phyloP scores from a whole-genome alignment of 1,139 yeast species.

The Nematodospora anomalae region DNA sequence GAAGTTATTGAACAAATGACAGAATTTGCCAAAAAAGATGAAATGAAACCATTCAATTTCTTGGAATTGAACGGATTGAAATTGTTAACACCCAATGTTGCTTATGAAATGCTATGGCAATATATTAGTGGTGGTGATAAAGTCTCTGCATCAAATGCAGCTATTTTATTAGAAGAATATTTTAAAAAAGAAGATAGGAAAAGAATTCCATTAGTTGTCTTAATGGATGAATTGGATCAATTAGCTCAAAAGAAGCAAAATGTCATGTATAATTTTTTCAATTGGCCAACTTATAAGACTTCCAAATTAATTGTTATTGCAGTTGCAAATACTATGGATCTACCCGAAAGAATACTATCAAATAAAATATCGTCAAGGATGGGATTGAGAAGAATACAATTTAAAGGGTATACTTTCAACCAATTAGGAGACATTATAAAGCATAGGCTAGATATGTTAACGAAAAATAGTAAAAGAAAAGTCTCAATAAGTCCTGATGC shows the following conservation, averaged over 20 bases:
- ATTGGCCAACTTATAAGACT: conserved; percentile 88
- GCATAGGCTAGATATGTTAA: conserved; percentile 62
- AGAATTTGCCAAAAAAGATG: conserved; percentile 44
- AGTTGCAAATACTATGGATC: conserved; percentile 95
- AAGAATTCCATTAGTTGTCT: conserved; percentile 64
- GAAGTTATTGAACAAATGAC: conserved; percentile 76
- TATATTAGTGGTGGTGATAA: conserved; percentile 64
- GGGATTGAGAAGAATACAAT: conserved; percentile 84
- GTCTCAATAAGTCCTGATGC: conserved; percentile 69
- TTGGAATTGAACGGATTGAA: conserved; percentile 91
- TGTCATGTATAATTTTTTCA: conserved; percentile 93
- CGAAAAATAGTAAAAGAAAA: conserved; percentile 36
- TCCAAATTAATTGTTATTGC: conserved; percentile 88
- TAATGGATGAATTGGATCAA: conserved; percentile 92
- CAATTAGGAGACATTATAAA: conserved; percentile 76
- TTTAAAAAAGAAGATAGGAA: conserved; percentile 27
- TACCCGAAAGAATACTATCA: conserved; percentile 85
- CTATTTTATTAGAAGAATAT: conserved; percentile 39
- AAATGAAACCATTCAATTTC: conserved; percentile 61
- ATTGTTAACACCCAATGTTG: conserved; percentile 76
- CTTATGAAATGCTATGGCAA: conserved; percentile 84
- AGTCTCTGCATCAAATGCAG: conserved; percentile 65
- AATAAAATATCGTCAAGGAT: conserved; percentile 90
- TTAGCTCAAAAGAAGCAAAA: conserved; percentile 81
- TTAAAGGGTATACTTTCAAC: conserved; percentile 81